These are phyloP conservation scores for Lentinula boryana DNA, from an alignment of 768 basidiomycete genomes.

Conservation along the genomic window DNA sequence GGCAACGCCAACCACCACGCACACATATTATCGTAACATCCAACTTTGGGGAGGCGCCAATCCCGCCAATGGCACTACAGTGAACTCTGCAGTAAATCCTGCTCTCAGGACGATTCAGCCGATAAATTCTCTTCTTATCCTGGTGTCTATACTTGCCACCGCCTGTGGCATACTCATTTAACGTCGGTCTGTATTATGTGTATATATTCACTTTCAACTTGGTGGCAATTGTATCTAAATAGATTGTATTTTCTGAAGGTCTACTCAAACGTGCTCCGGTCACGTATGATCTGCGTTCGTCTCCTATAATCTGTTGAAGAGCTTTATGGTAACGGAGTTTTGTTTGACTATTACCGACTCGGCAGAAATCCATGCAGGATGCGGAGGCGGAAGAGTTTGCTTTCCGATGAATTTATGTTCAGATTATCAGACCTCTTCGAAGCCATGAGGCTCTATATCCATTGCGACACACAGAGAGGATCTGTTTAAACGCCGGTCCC, in stretches of 20 bases:
- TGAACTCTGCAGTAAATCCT: background rate
- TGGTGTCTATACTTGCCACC: background rate
- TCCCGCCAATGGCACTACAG: slow-evolving; percentile 30
- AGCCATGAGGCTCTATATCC: background rate
- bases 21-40: slow-evolving; percentile 76
- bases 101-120: background rate
- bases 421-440: background rate
- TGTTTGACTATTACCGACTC: background rate
- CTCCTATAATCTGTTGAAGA: background rate
- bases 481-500: too few species aligned
- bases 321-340: background rate
- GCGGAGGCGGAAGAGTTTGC: background rate
- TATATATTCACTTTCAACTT: too few species aligned
- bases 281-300: background rate
- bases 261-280: background rate
- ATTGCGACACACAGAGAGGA: background rate
- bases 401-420: background rate
- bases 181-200: background rate
- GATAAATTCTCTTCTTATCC: background rate
- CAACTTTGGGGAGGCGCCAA: slow-evolving; percentile 52
- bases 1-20: slow-evolving; percentile 62
- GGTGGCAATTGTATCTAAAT: too few species aligned
- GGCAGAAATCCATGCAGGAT: background rate
- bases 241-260: too few species aligned
- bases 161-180: background rate